Conservation (phyloP, 345 rosid genomes). For the Corymbia maculata region DNA sequence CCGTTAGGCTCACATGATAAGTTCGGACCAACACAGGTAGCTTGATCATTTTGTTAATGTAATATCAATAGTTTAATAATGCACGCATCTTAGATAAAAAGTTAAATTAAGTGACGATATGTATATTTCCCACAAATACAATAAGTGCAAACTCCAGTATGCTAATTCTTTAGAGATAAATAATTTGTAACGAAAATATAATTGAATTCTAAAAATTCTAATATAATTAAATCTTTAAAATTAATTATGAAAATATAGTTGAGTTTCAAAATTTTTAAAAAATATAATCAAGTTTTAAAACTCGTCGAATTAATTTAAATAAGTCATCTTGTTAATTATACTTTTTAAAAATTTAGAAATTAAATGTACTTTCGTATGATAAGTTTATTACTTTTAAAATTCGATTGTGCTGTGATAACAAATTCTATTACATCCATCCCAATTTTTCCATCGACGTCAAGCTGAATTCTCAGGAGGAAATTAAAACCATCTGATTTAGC, state of each 20-base stretch:
- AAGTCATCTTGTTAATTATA: accelerated
- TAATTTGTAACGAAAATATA: accelerated
- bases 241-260: accelerated
- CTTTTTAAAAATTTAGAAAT: too few species aligned
- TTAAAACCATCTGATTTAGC: background rate
- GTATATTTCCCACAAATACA: background rate
- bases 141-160: background rate
- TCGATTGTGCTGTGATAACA: too few species aligned
- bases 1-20: background rate
- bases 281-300: accelerated
- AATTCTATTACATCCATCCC: background rate
- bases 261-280: accelerated
- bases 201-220: accelerated
- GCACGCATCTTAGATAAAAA: background rate
- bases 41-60: background rate
- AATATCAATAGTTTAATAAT: too few species aligned
- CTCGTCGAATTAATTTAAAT: accelerated
- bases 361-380: accelerated
- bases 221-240: too few species aligned
- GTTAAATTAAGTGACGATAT: background rate
- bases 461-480: background rate
- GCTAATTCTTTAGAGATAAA: accelerated
- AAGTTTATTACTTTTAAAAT: too few species aligned
- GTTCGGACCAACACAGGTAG: background rate
- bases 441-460: background rate